Base-by-base conservation (phyloP, 805 yeast genomes). In the Debaryomyces prosopidis region DNA sequence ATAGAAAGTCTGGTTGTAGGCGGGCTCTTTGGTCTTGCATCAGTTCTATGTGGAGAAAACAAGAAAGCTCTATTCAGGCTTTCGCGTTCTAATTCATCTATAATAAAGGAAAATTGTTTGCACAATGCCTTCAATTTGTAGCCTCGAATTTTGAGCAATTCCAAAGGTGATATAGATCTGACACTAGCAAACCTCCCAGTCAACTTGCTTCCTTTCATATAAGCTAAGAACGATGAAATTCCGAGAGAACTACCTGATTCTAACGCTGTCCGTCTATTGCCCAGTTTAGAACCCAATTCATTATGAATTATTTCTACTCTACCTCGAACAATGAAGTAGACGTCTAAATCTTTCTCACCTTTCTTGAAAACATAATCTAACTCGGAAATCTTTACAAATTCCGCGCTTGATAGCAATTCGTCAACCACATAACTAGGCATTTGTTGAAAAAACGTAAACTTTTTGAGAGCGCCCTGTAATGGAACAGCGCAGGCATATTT, bases 191-290 rank as follows among this genome's bases (percentile, higher is more conserved):
- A 76, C 51, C 91, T 64, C 6, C 60, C 41, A 45, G 56, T 36
- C 52, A 65, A 54, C 8, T 51, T 42, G 12, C 57, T 55, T 38
- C 65, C 59, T 18, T 69, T 62, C 16, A 82, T 54, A 10, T 73
- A 72, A 3, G 80, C 68, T 35, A 86, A 62, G 53, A 85, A 86
- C 0, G 88, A 79, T 84, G 85, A 82, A 60, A 85, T 92, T 17
- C 94, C 94, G 65, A 86, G 85, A 62, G 83, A 85, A 28, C 82
- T 76, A 16, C 87, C 88, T 12, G 80, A 63, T 2, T 80, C 75
- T 19, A 87, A 65, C 46, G 88, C 71, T 3, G 87, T 89, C 32
- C 81, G 59, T 1, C 76, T 67, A 30, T 65, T 63, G 42, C 75
- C 80, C 15, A 66, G 64, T 28, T 43, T 42, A 4, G 48, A 36